Evolutionary conservation across 495 filamentous ascomycete genomes (phyloP).

Genomic region (Apiosordaria backusii): DNA sequence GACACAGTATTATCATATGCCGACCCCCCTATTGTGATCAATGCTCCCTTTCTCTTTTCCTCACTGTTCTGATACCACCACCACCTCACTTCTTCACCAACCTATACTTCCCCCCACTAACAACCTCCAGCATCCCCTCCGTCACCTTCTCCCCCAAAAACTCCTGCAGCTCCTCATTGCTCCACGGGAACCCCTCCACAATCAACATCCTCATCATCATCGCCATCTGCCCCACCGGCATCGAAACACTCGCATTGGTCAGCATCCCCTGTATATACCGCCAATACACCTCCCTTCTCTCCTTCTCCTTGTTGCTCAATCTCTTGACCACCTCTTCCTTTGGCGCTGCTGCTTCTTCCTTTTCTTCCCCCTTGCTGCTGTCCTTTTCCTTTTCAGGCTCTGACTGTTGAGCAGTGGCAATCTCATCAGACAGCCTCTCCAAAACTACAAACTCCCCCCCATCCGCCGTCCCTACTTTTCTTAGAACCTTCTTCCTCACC

Average conservation of each 20-base stretch:
- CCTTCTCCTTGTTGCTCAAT: conserved; percentile 51
- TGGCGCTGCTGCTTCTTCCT: background rate
- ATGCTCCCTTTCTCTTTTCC: too few relatives aligned
- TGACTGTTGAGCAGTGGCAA: conserved; percentile 35
- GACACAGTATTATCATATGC: too few relatives aligned
- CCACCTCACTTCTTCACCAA: conserved; percentile 49
- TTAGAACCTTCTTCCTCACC: conserved; percentile 73
- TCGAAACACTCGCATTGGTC: conserved; percentile 74
- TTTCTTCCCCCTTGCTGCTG: too few relatives aligned
- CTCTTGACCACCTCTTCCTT: conserved; percentile 35
- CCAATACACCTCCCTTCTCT: conserved; percentile 82
- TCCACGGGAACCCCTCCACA: conserved; percentile 78
- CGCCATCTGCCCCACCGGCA: conserved; percentile 73
- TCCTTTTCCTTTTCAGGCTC: conserved; percentile 5
- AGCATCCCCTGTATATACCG: conserved; percentile 92
- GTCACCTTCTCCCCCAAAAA: conserved; percentile 73
- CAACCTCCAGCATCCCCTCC: conserved; percentile 66
- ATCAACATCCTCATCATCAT: conserved; percentile 95
- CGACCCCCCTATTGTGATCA: too few relatives aligned
- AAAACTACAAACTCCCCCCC: conserved; percentile 38
- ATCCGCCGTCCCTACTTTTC: conserved; percentile 43
- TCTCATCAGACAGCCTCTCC: conserved; percentile 33
- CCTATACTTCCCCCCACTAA: conserved; percentile 65
- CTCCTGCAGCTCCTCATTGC: conserved; percentile 67
- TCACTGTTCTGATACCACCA: too few relatives aligned